These are phyloP conservation scores for Microcos paniculata DNA, from an alignment of 345 rosid species.

Conservation along the genomic window DNA sequence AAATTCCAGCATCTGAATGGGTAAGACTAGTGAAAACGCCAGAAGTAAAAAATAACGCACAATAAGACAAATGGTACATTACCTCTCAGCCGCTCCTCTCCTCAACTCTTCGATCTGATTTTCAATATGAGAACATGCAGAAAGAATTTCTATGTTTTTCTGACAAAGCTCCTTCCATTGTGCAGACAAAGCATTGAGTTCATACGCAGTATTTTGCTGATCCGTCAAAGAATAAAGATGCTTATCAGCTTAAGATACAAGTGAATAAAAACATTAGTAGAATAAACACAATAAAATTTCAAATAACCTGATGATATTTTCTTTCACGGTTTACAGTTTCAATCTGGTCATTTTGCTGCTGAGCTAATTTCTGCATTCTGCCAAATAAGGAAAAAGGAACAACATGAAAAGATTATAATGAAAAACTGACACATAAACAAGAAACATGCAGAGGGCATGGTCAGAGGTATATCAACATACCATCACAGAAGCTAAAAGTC, in stretches of 20 bases:
- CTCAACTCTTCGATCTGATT: slow-evolving; percentile 55
- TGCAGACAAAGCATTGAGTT: slow-evolving; percentile 77
- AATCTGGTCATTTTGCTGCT: slow-evolving; percentile 76
- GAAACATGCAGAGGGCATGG: background rate
- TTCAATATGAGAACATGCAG: slow-evolving; percentile 68
- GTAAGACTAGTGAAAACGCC: slow-evolving; percentile 16
- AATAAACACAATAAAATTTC: background rate
- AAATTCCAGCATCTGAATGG: slow-evolving; percentile 75
- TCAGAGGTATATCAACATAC: background rate
- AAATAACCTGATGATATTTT: slow-evolving; percentile 87
- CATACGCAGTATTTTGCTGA: slow-evolving; percentile 90
- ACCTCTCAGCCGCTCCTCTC: slow-evolving; percentile 83
- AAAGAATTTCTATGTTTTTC: slow-evolving; percentile 84
- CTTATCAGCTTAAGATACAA: slow-evolving; percentile 16
- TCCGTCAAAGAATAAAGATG: slow-evolving; percentile 12
- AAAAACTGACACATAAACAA: background rate
- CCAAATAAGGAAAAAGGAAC: background rate
- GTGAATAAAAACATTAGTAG: slow-evolving; percentile 3
- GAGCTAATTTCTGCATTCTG: slow-evolving; percentile 82
- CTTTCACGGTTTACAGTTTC: slow-evolving; percentile 94
- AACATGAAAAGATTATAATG: background rate
- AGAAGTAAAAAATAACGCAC: background rate
- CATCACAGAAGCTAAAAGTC: background rate
- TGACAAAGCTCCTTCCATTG: slow-evolving; percentile 92
- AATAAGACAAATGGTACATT: slow-evolving; percentile 12